Evolutionary conservation across 2,329 filamentous ascomycete species (phyloP), one percentile per base, ranked within the genome.

Genomic region (Onygenales sp.): DNA sequence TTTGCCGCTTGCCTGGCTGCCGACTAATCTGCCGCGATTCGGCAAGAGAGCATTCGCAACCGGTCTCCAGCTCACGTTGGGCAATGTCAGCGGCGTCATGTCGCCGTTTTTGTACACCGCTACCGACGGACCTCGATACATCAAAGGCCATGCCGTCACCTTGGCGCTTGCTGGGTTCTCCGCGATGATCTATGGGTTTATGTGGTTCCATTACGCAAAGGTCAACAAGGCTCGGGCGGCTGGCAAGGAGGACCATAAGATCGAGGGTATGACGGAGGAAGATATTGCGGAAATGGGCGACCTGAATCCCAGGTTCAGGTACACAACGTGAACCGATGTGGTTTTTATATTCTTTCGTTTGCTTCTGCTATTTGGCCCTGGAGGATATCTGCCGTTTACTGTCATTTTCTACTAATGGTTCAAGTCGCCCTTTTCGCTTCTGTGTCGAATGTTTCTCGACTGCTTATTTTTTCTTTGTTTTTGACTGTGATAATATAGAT

Each of bases 1-100:
- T 1, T 62, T 82, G 17, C 78, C 78, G 4, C 67, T 82, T 7
- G 78, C 78, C 2, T 82, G 79, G 80, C 57, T 73, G n/a, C 70
- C 85, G 0, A 83, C 79, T 14, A 90, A 89, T 55, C 78, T 79
- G 13, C 87, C 87, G 1, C 76, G 87, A 7, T 91, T 89, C 59
- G 86, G 86, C 8, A 91, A 90, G 67, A 75, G 87, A 35, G 86
- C 86, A 0, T 86, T 84, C 0, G 85, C 84, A 0, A 87, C 81
- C 1, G 86, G 84, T 0, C 64, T 89, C 64, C 85, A 89, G 64
- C 72, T 89, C 38, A 87, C 81, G 0, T 77, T 84, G 51, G 86
- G 85, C 2, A 90, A 90, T 58, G 75, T 77, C 13, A 79, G 82
- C 9, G 87, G 87, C 2, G 85, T 90, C 58, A 85, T 89, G 82